Percentiles rank a stretch among this genome's conserved stretches.
phyloP scores from a whole-genome alignment of 495 filamentous ascomycete genomes.

The Cercophora scortea region DNA sequence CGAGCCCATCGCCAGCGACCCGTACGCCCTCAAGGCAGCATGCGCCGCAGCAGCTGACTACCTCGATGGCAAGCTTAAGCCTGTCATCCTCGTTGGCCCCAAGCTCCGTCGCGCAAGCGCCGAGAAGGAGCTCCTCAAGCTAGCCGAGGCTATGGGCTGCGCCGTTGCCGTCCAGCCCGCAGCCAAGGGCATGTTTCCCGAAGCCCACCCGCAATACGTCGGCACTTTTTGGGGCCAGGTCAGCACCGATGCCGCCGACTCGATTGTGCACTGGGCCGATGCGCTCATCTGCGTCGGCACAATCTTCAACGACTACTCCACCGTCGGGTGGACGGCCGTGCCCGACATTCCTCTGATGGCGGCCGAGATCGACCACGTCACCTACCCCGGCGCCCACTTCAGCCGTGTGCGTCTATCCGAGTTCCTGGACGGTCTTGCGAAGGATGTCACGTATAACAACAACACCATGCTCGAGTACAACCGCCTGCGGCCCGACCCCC shows the following conservation, averaged over 20 bases:
- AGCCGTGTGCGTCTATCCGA: constrained; percentile 13
- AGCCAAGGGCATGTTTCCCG: constrained; percentile 21
- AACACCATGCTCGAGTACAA: constrained; percentile 15
- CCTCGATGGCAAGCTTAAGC: constrained; percentile 16
- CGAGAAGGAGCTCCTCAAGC: constrained; percentile 9
- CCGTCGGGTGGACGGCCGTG: constrained; percentile 18
- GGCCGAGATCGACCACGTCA: constrained; percentile 16
- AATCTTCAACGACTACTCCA: constrained; percentile 18
- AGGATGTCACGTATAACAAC: constrained; percentile 6
- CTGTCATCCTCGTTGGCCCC: constrained; percentile 15
- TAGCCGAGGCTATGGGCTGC: constrained; percentile 17
- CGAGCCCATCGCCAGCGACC: constrained; percentile 11
- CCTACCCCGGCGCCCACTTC: constrained; percentile 15
- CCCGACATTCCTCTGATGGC: constrained; percentile 13
- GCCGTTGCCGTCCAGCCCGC: constrained; percentile 18
- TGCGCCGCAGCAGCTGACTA: constrained; percentile 11
- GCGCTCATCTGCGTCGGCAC: constrained; percentile 15
- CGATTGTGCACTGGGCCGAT: constrained; percentile 19
- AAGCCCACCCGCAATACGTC: constrained; percentile 14
- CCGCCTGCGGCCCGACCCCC: constrained; percentile 13
- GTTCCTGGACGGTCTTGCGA: constrained; percentile 10
- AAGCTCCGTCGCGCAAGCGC: constrained; percentile 13
- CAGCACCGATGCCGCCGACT: constrained; percentile 16
- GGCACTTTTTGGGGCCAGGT: constrained; percentile 20
- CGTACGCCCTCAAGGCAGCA: constrained; percentile 11